A percentile compares a stretch with the other conserved stretches of the same genome.
phyloP scores from a whole-genome alignment of 495 filamentous ascomycete species.

The Aspergillus carlsbadensis region DNA sequence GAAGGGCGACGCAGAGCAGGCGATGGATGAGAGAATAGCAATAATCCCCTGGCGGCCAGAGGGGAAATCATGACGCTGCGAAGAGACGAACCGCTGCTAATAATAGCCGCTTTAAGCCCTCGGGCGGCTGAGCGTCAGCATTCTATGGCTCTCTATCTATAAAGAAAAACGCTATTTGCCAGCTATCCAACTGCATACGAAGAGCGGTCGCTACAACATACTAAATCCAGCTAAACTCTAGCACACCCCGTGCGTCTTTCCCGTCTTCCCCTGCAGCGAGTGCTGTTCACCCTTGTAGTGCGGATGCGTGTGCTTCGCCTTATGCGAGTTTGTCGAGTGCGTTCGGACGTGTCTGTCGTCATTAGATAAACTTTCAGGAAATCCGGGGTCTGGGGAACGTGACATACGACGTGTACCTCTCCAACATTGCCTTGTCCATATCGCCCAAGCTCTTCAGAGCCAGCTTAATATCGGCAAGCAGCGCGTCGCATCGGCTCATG shows the following conservation, averaged over 20 bases:
- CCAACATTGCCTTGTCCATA: conserved; percentile 69
- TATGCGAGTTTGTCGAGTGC: conserved; percentile 53
- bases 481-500: conserved; percentile 68
- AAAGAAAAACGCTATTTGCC: neutral
- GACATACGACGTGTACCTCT: conserved; percentile 59
- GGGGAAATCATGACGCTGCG: conserved; percentile 3
- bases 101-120: neutral
- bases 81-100: neutral
- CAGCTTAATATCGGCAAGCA: conserved; percentile 73
- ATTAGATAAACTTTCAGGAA: neutral
- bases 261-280: conserved; percentile 80
- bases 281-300: conserved; percentile 75
- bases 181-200: conserved; percentile 1
- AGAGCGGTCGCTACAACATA: neutral
- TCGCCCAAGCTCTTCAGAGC: conserved; percentile 64
- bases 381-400: neutral
- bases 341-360: conserved; percentile 49
- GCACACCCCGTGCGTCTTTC: conserved; percentile 84
- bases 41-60: neutral
- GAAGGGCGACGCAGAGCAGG: neutral
- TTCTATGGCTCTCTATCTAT: neutral
- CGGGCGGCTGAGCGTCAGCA: neutral
- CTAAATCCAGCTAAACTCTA: conserved; percentile 1
- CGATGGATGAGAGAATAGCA: neutral
- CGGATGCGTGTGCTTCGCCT: conserved; percentile 60